Percentiles rank a stretch among this genome's conserved stretches.
Conservation (phyloP, 1,284 basidiomycete genomes). For the Apiotrichum veenhuisii region DNA sequence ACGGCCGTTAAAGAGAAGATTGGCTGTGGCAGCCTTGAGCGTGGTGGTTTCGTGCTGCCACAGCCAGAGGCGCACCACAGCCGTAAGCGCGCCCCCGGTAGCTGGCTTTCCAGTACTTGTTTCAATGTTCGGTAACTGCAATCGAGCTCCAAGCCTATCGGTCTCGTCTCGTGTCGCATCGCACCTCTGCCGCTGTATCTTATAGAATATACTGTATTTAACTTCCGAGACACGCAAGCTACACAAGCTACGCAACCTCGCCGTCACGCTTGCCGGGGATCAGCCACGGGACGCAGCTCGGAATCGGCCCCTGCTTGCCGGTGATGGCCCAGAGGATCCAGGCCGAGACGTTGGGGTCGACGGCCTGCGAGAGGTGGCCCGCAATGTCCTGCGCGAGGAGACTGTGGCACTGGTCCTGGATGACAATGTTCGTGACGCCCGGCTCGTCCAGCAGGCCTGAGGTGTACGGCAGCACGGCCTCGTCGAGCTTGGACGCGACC, state of each 20-base stretch:
- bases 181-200: too few relatives aligned
- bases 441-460: conserved; percentile 7
- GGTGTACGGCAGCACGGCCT: conserved; percentile 7
- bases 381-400: not conserved
- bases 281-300: not conserved
- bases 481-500: conserved; percentile 6
- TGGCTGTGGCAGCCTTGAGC: too few relatives aligned
- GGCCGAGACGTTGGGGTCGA: conserved; percentile 6
- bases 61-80: too few relatives aligned
- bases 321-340: conserved; percentile 3
- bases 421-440: conserved; percentile 11
- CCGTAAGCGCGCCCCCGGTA: too few relatives aligned
- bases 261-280: not conserved
- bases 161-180: too few relatives aligned
- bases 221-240: too few relatives aligned
- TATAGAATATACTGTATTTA: too few relatives aligned
- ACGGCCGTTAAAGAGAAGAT: too few relatives aligned
- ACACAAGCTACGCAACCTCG: not conserved
- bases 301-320: conserved; percentile 2
- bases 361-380: conserved; percentile 4
- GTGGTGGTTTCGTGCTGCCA: too few relatives aligned
- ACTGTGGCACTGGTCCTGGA: conserved; percentile 7
- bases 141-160: too few relatives aligned
- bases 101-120: too few relatives aligned
- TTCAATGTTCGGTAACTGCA: too few relatives aligned